Evolutionary conservation across 129 eudicot species (phyloP).

Genomic region (Silybum marianum): DNA sequence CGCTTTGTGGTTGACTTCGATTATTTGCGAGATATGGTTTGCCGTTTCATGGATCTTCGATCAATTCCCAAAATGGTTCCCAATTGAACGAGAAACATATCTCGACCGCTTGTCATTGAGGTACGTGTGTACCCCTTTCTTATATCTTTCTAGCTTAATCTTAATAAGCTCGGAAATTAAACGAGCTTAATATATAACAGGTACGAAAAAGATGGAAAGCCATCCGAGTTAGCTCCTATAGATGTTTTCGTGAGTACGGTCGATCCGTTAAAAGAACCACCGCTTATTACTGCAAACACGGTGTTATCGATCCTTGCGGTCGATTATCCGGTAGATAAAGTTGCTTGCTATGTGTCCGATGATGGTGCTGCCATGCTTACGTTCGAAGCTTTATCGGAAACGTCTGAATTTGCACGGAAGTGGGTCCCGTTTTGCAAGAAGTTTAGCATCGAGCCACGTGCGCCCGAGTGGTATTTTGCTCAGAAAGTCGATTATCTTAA

Average conservation of each 20-base stretch:
- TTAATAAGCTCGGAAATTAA: not conserved
- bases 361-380: conserved; percentile 98
- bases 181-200: conserved; percentile 26
- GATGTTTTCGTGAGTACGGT: conserved; percentile 78
- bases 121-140: conserved; percentile 22
- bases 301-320: conserved; percentile 81
- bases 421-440: conserved; percentile 92
- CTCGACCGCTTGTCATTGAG: conserved; percentile 74
- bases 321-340: conserved; percentile 83
- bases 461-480: conserved; percentile 84
- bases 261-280: conserved; percentile 79
- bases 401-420: conserved; percentile 77
- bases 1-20: conserved; percentile 71
- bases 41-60: conserved; percentile 87
- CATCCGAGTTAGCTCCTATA: conserved; percentile 69
- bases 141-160: not conserved
- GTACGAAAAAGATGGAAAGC: conserved; percentile 85
- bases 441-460: conserved; percentile 76
- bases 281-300: conserved; percentile 81
- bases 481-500: conserved; percentile 71
- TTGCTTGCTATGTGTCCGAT: conserved; percentile 80
- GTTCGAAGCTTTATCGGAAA: conserved; percentile 81
- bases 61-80: conserved; percentile 80
- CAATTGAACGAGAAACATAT: conserved; percentile 76
- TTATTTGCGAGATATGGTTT: conserved; percentile 87